phyloP scores from a whole-genome alignment of 352 stramenopile species.

The Phytophthora citricola region DNA sequence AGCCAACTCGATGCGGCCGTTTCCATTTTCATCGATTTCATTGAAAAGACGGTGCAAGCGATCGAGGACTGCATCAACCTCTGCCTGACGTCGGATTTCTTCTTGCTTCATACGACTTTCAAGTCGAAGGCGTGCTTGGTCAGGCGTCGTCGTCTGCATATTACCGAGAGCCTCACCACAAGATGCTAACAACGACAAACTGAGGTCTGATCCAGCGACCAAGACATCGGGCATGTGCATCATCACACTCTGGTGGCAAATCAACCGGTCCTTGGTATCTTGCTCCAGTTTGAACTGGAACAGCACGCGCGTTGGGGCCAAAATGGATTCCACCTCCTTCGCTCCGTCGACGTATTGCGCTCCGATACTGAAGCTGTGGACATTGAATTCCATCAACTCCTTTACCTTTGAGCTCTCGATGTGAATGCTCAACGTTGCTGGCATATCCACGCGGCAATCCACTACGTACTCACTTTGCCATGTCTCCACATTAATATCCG shows the following conservation, averaged over 20 bases:
- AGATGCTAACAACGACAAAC: slow-evolving; percentile 67
- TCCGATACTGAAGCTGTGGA: slow-evolving; percentile 54
- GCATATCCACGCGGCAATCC: slow-evolving; percentile 62
- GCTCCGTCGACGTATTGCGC: slow-evolving; percentile 58
- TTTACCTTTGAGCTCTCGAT: slow-evolving; percentile 55
- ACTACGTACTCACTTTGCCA: slow-evolving; percentile 53
- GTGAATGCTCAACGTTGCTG: slow-evolving; percentile 49
- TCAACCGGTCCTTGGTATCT: slow-evolving; percentile 40
- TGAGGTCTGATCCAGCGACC: slow-evolving; percentile 73
- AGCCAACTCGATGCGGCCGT: slow-evolving; percentile 66
- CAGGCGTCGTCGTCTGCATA: slow-evolving; percentile 65
- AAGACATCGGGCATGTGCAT: slow-evolving; percentile 72
- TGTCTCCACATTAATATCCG: slow-evolving; percentile 57
- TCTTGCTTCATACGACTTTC: slow-evolving; percentile 65
- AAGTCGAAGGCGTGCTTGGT: slow-evolving; percentile 65
- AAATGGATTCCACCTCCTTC: slow-evolving; percentile 48
- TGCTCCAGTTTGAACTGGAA: slow-evolving; percentile 62
- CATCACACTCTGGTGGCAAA: slow-evolving; percentile 58
- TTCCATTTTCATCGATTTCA: slow-evolving; percentile 75
- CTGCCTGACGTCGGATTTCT: slow-evolving; percentile 53
- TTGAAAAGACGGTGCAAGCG: slow-evolving; percentile 72
- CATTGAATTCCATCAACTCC: slow-evolving; percentile 59
- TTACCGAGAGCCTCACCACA: slow-evolving; percentile 52
- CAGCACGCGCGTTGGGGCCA: slow-evolving; percentile 54
- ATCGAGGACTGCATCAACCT: slow-evolving; percentile 60